Evolutionary conservation across 352 stramenopile genomes (phyloP), one percentile per base, ranked within the genome.

Genomic region (Phytophthora sansomeana): DNA sequence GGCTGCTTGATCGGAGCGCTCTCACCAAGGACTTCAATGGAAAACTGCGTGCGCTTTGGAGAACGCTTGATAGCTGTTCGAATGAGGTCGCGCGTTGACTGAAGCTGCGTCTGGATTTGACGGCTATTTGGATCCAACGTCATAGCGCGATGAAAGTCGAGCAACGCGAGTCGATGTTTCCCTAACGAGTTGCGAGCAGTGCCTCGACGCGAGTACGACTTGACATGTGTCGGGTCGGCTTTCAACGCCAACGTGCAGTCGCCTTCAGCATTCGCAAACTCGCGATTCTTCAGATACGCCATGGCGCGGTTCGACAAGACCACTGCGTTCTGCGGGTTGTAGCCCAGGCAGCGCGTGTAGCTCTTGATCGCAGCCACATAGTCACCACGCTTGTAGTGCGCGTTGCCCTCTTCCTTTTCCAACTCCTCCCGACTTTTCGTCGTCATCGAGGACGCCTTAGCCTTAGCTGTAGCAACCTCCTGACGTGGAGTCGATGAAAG

Each of bases 341-440:
- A 87, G 0, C 86, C 80, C n/a, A 98, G 68, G 11, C 81, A 92
- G 1, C 84, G 76, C 17, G 93, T 97, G 69, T 98, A 98, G 68
- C 80, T 93, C 52, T 90, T 83, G 48, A 97, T 85, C 14, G 95
- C 91, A 36, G 89, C 91, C 26, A 96, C 80, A 46, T 85, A 95
- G 56, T 98, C 90, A 1, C 83, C 80, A 4, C 73, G 77, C 26
- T 90, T 89, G 74, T 98, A 98, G 65, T 93, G 90, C 29, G 88
- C 89, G 63, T 98, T 98, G 10, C 96, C 96, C 54, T 98, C 96
- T 61, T 96, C 80, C 13, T 82, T 81, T 57, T 98, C 93, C 11
- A 94, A 58, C 16, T 90, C 74, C 21, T 91, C 84, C 26, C 85
- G 79, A 59, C 29, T 70, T 52, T 75, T 66, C 7, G 39, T 46